Percentiles rank a stretch among this genome's conserved stretches.
Conservation (phyloP, 1,139 yeast species). For the Eremothecium sinecaudum region DNA sequence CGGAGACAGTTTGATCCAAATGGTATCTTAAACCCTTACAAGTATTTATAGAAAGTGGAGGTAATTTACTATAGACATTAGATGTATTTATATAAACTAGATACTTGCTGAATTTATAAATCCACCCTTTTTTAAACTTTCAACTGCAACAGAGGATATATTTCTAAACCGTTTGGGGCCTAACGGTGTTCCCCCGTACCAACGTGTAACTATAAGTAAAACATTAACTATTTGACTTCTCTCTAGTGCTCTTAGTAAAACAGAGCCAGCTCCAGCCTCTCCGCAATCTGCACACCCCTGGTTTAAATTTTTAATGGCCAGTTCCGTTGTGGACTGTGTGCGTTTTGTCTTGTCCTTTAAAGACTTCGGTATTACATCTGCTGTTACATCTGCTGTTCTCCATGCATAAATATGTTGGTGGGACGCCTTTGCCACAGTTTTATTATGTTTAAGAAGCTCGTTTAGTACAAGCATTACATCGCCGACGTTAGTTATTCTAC, state of each 20-base stretch:
- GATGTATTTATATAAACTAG: not conserved
- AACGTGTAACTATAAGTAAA: conserved; percentile 54
- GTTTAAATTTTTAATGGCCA: conserved; percentile 28
- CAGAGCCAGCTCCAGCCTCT: conserved; percentile 55
- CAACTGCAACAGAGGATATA: conserved; percentile 45
- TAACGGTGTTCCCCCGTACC: conserved; percentile 65
- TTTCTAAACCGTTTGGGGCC: conserved; percentile 59
- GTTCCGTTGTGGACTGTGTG: conserved; percentile 1
- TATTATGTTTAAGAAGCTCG: conserved; percentile 37
- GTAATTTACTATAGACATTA: not conserved
- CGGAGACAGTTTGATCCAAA: conserved; percentile 76
- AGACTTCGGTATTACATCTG: conserved; percentile 6
- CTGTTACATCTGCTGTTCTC: conserved; percentile 37
- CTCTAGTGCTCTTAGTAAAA: conserved; percentile 43
- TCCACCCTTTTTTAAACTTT: conserved; percentile 31
- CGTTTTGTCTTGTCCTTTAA: conserved; percentile 11
- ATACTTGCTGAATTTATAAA: conserved; percentile 3
- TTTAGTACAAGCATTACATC: conserved; percentile 37
- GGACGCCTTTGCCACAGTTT: conserved; percentile 41
- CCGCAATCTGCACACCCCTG: conserved; percentile 58
- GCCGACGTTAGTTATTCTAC: conserved; percentile 30
- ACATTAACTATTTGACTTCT: conserved; percentile 42
- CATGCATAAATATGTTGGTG: conserved; percentile 66
- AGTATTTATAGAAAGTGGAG: conserved; percentile 49
- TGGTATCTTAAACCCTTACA: conserved; percentile 82